Evolutionary conservation across 2,329 filamentous ascomycete species (phyloP), one percentile per base, ranked within the genome.

Genomic region (Aspergillus novoparasiticus): DNA sequence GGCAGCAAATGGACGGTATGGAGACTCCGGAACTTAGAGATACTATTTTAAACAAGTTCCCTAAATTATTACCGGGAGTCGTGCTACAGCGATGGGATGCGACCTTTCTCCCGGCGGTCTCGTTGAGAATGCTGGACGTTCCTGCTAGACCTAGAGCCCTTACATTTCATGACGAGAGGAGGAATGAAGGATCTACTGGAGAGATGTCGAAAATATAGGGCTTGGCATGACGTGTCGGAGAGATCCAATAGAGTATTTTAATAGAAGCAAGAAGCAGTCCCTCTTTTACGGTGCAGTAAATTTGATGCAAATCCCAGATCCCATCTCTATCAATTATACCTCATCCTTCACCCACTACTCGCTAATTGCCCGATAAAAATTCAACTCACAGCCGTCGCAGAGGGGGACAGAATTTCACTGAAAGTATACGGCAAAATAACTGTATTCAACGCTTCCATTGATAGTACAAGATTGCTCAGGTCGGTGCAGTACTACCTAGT

Each of bases 11-110:
- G 61, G 64, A 65, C 46, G 23, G 43, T 8, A 57, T 65, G 64
- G 64, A 56, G n/a, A 64, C 64, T 10, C 55, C 58, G 2, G 61
- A 64, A 43, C 21, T 61, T 16, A 58, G 60, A 23, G 26, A 61
- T n/a, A 50, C 63, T n/a, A 32, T 61, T 54, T 19, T 64, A 19
- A 45, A 58, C 21, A 57, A 48, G 30, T 64, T 57, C 76, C 76
- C 4, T 72, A 64, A 6, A 74, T 69, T 65, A 23, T 23, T 45
- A 6, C 46, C 46, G 19, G 48, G 34, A 19, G 26, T 16, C 2
- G 5, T 46, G 26, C 23, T 50, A 9, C 11, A 41, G 16, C n/a
- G 58, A 54, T 59, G 36, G 58, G 34, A 51, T 21, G 4, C 19
- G n/a, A 46, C 43, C 4, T 46, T 21, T 2, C 43, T 46, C 43